Evolutionary conservation across 768 basidiomycete species (phyloP).

Genomic region (Floccularia luteovirens): DNA sequence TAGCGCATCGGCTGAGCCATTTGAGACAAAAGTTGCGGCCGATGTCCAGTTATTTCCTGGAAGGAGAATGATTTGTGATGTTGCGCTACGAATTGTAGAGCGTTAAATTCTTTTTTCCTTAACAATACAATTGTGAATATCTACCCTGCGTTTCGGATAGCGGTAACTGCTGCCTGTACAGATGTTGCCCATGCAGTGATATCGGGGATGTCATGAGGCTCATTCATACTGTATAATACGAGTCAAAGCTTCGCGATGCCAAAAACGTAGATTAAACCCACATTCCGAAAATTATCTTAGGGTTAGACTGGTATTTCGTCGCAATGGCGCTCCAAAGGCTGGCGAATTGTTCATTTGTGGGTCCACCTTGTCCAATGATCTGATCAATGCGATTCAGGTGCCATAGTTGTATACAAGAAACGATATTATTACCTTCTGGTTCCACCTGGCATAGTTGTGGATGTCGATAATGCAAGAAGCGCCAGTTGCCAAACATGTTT

Average conservation of each 20-base stretch:
- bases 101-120: not conserved
- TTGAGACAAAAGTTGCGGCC: constrained; percentile 41
- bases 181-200: constrained; percentile 40
- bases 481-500: constrained; percentile 38
- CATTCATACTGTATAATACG: constrained; percentile 48
- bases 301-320: constrained; percentile 31
- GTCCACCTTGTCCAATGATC: constrained; percentile 60
- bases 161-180: constrained; percentile 55
- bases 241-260: too few relatives aligned
- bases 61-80: constrained; percentile 46
- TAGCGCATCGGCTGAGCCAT: constrained; percentile 43
- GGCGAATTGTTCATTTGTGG: constrained; percentile 46
- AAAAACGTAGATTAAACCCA: constrained; percentile 14
- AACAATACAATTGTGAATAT: constrained; percentile 1
- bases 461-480: constrained; percentile 50
- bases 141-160: constrained; percentile 48
- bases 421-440: constrained; percentile 28
- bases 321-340: constrained; percentile 46
- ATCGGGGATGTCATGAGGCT: constrained; percentile 50
- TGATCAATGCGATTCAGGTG: constrained; percentile 7
- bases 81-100: constrained; percentile 26
- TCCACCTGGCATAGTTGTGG: constrained; percentile 55
- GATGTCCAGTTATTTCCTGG: constrained; percentile 53
- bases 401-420: not conserved
- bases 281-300: constrained; percentile 41